Evolutionary conservation across 2,329 filamentous ascomycete genomes (phyloP).

Genomic region (Colletotrichum horii): DNA sequence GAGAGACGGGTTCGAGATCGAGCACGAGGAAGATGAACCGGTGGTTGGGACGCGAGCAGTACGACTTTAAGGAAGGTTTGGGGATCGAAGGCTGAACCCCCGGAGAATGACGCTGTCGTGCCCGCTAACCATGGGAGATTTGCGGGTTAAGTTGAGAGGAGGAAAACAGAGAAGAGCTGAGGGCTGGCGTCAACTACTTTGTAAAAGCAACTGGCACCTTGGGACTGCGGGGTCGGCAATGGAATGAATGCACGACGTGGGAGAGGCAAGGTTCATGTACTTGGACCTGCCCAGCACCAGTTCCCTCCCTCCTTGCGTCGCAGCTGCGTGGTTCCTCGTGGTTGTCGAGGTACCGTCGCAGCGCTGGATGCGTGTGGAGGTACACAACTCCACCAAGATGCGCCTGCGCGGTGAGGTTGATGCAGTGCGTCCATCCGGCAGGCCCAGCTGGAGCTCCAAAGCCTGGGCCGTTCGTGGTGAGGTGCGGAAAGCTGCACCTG

Average conservation of each 20-base stretch:
- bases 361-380: neutral
- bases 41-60: neutral
- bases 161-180: neutral
- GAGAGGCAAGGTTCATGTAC: slow-evolving; percentile 3
- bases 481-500: slow-evolving; percentile 15
- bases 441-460: neutral
- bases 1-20: neutral
- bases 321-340: neutral
- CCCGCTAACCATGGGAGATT: slow-evolving; percentile 18
- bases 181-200: slow-evolving; percentile 9
- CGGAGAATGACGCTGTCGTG: slow-evolving; percentile 16
- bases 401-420: neutral
- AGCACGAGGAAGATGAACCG: neutral
- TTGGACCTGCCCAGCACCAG: neutral
- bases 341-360: neutral
- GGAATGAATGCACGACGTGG: slow-evolving; percentile 1
- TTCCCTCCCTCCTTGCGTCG: neutral
- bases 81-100: slow-evolving; percentile 26
- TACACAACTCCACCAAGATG: neutral
- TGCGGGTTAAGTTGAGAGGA: slow-evolving; percentile 2
- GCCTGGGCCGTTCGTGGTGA: neutral
- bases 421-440: neutral
- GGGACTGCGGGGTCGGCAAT: slow-evolving; percentile 21
- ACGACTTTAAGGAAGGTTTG: neutral
- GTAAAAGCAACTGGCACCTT: neutral